A percentile compares a stretch with the other conserved stretches of the same genome.
Conservation (phyloP, 257 asterid species). For the Solanum paucissectum region DNA sequence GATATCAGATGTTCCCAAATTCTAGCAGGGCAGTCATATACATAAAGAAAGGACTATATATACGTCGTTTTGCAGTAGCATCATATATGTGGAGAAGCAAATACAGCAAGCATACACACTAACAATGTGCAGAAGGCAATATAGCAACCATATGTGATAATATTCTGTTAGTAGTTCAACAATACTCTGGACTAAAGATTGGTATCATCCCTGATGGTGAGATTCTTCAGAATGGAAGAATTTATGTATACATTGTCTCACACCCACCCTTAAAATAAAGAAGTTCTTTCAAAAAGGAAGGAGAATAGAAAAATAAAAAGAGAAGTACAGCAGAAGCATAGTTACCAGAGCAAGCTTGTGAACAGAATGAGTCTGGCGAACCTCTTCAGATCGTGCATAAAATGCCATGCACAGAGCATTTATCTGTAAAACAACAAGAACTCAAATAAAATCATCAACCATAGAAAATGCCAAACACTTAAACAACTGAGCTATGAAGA, state of each 20-base stretch:
- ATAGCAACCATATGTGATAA: background rate
- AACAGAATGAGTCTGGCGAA: conserved; percentile 89
- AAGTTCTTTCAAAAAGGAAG: background rate
- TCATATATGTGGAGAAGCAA: background rate
- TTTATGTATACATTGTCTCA: background rate
- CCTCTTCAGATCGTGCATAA: conserved; percentile 95
- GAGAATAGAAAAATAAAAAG: conserved; percentile 8
- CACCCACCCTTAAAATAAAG: background rate
- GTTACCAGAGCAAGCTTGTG: conserved; percentile 95
- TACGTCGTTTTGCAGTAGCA: background rate
- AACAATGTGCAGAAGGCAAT: background rate
- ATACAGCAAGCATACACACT: background rate
- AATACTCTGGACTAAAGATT: background rate
- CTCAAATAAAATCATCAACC: background rate
- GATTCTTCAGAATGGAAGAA: background rate
- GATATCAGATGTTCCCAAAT: background rate
- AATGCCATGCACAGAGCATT: conserved; percentile 98
- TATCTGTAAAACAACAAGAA: conserved; percentile 38
- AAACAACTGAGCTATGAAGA: background rate
- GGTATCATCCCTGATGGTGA: background rate
- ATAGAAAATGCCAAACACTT: background rate
- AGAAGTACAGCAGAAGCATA: background rate
- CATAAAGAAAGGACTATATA: background rate
- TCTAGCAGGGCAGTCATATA: background rate
- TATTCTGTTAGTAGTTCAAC: background rate